A percentile compares a stretch with the other conserved stretches of the same genome.
Conservation (phyloP, 345 rosid species). For the Salix purpurea region DNA sequence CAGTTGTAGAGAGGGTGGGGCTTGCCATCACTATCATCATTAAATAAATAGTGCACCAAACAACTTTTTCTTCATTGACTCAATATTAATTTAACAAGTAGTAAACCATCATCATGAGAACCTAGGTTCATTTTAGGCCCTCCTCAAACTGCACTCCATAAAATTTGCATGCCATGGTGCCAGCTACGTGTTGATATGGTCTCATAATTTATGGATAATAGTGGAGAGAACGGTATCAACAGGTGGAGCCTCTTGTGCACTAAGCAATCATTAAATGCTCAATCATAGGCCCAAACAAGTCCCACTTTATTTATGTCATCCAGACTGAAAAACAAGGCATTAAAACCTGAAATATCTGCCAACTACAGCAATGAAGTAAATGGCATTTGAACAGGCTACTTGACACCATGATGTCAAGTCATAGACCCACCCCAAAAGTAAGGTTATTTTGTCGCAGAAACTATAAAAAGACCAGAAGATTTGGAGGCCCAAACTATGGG, state of each 20-base stretch:
- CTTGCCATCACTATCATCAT: not conserved
- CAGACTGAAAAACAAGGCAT: not conserved
- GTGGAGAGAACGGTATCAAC: not conserved
- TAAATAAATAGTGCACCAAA: not conserved
- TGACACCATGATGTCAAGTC: not conserved
- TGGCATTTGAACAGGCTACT: not conserved
- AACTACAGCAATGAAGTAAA: not conserved
- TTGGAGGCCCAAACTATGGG: not conserved
- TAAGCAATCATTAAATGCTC: not conserved
- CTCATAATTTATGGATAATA: not conserved
- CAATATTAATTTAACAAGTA: not conserved
- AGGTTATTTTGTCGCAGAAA: not conserved
- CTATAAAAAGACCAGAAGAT: not conserved
- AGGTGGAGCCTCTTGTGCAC: not conserved
- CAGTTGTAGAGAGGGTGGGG: not conserved
- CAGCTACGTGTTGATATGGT: not conserved
- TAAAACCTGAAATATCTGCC: not conserved
- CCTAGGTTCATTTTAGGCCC: not conserved
- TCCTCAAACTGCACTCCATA: not conserved
- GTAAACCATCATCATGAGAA: not conserved
- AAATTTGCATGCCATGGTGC: not conserved
- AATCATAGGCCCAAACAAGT: not conserved
- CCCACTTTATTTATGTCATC: not conserved
- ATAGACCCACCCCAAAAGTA: not conserved
- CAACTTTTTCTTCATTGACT: not conserved